Evolutionary conservation across 495 filamentous ascomycete species (phyloP).

Genomic region (Penicillium parvum): DNA sequence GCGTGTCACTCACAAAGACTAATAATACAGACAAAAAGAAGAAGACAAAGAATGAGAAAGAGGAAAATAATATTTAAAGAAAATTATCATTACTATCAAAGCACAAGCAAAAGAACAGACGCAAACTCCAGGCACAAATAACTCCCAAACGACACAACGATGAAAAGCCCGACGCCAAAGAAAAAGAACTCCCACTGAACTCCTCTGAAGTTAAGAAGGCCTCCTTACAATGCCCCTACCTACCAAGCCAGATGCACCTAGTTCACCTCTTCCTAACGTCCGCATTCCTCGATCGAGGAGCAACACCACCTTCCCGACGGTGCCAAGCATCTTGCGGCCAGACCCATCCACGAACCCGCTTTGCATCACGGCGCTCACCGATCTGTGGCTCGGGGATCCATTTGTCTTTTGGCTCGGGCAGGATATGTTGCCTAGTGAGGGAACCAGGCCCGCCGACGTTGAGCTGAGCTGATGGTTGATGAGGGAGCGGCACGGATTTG

Average conservation of each 20-base stretch:
- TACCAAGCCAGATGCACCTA: slow-evolving; percentile 1
- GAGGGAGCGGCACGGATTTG: slow-evolving; percentile 62
- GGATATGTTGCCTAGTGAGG: slow-evolving; percentile 65
- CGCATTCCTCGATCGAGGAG: slow-evolving; percentile 17
- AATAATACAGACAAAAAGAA: not conserved
- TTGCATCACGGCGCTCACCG: slow-evolving; percentile 79
- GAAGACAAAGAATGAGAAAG: not conserved
- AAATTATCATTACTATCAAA: slow-evolving; percentile 17
- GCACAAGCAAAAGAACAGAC: slow-evolving; percentile 14
- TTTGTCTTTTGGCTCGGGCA: slow-evolving; percentile 60
- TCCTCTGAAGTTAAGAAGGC: not conserved
- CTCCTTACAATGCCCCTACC: not conserved
- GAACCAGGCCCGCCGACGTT: slow-evolving; percentile 80
- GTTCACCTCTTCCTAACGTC: slow-evolving; percentile 32
- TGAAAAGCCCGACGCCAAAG: not conserved
- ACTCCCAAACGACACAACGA: slow-evolving; percentile 4
- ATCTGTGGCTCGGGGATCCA: slow-evolving; percentile 87
- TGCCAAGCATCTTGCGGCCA: slow-evolving; percentile 70
- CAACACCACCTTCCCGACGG: slow-evolving; percentile 47
- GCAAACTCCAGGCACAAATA: slow-evolving; percentile 3
- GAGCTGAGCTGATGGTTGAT: slow-evolving; percentile 63
- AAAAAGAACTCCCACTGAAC: slow-evolving; percentile 5
- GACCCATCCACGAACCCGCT: slow-evolving; percentile 78
- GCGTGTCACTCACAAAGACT: too few relatives aligned
- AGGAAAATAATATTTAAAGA: slow-evolving; percentile 1